Evolutionary conservation across 352 stramenopile genomes (phyloP), one percentile per base, ranked within the genome.

Genomic region (Phytopythium helicoides): DNA sequence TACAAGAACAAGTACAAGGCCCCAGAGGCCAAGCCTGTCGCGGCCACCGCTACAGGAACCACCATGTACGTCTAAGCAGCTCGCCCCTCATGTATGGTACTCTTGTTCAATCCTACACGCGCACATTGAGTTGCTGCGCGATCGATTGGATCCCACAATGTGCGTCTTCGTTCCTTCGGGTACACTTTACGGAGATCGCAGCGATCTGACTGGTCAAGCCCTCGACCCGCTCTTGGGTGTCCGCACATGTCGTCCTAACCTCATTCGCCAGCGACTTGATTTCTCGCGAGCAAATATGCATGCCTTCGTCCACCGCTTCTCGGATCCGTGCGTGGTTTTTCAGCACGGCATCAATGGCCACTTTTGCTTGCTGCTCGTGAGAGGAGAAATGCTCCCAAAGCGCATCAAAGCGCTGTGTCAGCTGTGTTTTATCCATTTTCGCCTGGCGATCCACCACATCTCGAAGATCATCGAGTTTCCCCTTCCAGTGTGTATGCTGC

Each of bases 1-100:
- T 92, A 92, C 63, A 71, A 65, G 33, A 82, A 86, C 58, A 92
- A 92, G 55, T 89, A 92, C 56, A 55, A 73, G 22, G 60, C 72
- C 3, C 69, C 64, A 0, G 67, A 81, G 51, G 47, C 68, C 40
- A 68, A 56, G 15, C 52, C 60, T 3, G 62, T 76, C 12, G 28
- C 28, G 28, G 55, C 62, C 8, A 52, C 52, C 19, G 55, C 52
- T 19, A 57, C 45, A 8, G 37, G 22, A 2, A 55, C 52, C 28
- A 63, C 54, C 1, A 55, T 86, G 22, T 77, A 85, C 48, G 69
- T 85, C 5, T 83, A 48, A 80, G 26, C 8, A 8, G 40, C 40
- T 26, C 23, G 6, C 26, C 12, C 6, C 18, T 25, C 5, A 12
- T 39, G 7, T 36, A 35, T 21, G 23, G 1, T 46, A 11, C 9